A percentile compares a stretch with the other conserved stretches of the same genome.
Evolutionary conservation across 129 eudicot species (phyloP).

Genomic region (sunflower (Helianthus annuus)): DNA sequence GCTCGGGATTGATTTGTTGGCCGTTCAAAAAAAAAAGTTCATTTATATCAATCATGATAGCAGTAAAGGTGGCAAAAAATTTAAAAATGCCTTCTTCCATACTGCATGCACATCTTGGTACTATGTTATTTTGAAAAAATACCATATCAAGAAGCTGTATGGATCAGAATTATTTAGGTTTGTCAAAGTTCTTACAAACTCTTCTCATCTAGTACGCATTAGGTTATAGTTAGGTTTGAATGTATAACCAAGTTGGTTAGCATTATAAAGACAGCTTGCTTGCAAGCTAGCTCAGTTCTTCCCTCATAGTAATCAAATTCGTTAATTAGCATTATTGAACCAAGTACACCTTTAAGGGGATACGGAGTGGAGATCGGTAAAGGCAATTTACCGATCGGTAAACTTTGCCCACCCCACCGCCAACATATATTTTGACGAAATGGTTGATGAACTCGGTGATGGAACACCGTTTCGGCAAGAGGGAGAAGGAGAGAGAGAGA

Average conservation of each 20-base stretch:
- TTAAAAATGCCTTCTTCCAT: no score
- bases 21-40: no score
- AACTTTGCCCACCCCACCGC: no score
- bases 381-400: no score
- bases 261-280: conserved; percentile 13
- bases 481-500: no score
- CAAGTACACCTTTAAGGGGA: conserved; percentile 4
- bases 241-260: background rate
- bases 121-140: background rate
- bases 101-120: conserved; percentile 10
- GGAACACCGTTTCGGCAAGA: no score
- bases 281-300: conserved; percentile 18
- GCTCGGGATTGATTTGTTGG: no score
- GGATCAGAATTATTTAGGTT: background rate
- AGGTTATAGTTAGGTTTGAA: background rate
- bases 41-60: background rate
- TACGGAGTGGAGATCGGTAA: no score
- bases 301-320: conserved; percentile 20
- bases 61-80: conserved; percentile 18
- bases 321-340: conserved; percentile 24
- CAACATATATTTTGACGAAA: no score
- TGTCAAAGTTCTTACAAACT: background rate
- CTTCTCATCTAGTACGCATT: background rate
- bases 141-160: background rate
- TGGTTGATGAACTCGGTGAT: no score